phyloP scores from a whole-genome alignment of 495 filamentous ascomycete species.

The Beverwykella pulmonaria region DNA sequence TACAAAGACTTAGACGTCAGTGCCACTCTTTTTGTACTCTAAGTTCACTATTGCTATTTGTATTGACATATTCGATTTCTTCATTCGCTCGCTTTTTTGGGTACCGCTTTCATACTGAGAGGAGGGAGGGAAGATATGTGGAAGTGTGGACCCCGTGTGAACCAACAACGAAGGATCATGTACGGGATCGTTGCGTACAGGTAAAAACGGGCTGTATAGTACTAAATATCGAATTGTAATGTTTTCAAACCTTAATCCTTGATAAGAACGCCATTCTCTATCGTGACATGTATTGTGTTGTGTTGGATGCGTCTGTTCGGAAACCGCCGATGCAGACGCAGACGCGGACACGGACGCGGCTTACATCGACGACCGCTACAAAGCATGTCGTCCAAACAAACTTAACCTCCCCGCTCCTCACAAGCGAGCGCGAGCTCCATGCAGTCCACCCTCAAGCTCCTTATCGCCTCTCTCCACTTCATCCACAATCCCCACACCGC shows the following conservation, averaged over 20 bases:
- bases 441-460: background rate
- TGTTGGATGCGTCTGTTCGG: too few species aligned
- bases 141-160: too few species aligned
- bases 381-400: slow-evolving; percentile 11
- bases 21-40: slow-evolving; percentile 7
- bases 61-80: slow-evolving; percentile 5
- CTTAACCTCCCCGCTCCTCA: background rate
- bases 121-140: background rate
- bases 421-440: slow-evolving; percentile 1
- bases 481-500: too few species aligned
- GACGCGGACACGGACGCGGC: too few species aligned
- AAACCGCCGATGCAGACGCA: too few species aligned
- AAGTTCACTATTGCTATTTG: too few species aligned
- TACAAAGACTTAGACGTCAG: background rate
- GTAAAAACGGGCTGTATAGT: background rate
- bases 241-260: too few species aligned
- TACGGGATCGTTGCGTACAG: background rate
- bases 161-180: slow-evolving; percentile 1
- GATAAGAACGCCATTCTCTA: too few species aligned
- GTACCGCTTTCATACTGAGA: background rate
- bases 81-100: slow-evolving; percentile 6
- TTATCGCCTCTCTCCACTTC: background rate
- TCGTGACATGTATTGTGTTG: too few species aligned
- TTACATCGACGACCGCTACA: too few species aligned
- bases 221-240: background rate